Evolutionary conservation across 768 basidiomycete species (phyloP).

Genomic region (Rossbeevera mucosa): DNA sequence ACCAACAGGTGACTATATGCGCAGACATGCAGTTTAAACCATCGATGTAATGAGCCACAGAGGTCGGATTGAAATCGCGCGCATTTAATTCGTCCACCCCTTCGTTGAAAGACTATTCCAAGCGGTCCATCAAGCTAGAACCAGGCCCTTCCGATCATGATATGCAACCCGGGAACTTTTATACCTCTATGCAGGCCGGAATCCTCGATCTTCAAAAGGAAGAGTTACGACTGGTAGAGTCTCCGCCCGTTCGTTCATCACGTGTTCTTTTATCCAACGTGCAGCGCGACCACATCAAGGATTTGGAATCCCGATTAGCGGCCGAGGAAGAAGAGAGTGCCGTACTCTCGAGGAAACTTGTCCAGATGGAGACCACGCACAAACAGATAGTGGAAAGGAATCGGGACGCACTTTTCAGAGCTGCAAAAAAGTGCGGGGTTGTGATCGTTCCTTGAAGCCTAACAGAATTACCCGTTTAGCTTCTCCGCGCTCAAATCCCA

Average conservation of each 20-base stretch:
- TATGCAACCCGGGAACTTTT: neutral
- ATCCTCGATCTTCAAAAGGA: constrained; percentile 11
- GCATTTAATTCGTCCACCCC: neutral
- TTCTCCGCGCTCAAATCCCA: constrained; percentile 28
- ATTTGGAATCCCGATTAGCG: constrained; percentile 19
- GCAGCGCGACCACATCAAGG: constrained; percentile 17
- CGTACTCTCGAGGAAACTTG: constrained; percentile 10
- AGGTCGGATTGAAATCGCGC: constrained; percentile 5
- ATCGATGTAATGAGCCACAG: too few relatives aligned
- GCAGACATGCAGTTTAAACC: too few relatives aligned
- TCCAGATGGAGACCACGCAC: constrained; percentile 13
- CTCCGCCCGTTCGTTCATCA: neutral
- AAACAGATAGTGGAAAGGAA: constrained; percentile 12
- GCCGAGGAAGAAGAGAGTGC: constrained; percentile 13
- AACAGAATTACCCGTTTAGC: constrained; percentile 15
- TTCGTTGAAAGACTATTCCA: constrained; percentile 8
- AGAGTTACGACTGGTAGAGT: constrained; percentile 8
- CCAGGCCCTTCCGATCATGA: constrained; percentile 1
- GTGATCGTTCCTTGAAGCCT: neutral
- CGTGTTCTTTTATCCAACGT: neutral
- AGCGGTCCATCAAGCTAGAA: constrained; percentile 1
- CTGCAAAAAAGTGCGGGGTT: constrained; percentile 17
- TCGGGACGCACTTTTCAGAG: constrained; percentile 16
- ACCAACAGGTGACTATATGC: constrained; percentile 24
- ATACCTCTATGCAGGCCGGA: constrained; percentile 3